Evolutionary conservation across 225 moss, liverwort and hornwort genomes (phyloP).

Genomic region (Marchantia polymorpha): DNA sequence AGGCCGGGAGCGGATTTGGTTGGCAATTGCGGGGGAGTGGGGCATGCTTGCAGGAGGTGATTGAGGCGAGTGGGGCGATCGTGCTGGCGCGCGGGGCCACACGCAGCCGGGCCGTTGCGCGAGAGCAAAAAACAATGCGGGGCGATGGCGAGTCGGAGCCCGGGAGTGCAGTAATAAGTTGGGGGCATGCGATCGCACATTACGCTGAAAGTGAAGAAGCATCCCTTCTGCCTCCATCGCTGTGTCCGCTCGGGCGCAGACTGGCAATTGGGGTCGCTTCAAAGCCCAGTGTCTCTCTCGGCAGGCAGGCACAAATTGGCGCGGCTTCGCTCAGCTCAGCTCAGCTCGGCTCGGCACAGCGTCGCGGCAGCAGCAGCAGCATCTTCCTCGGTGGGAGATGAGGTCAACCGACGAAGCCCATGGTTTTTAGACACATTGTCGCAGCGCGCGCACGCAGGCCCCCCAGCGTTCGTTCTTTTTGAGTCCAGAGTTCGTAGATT

Average conservation of each 20-base stretch:
- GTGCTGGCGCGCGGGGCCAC: conserved; percentile 22
- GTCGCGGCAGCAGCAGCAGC: neutral
- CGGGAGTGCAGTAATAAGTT: conserved; percentile 9
- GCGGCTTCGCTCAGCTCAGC: neutral
- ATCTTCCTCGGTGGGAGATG: conserved; percentile 5
- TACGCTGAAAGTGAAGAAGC: conserved; percentile 27
- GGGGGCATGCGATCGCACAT: conserved; percentile 1
- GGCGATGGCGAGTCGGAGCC: neutral
- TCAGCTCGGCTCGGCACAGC: neutral
- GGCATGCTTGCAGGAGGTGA: conserved; percentile 23
- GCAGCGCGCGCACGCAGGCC: neutral
- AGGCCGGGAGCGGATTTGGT: neutral
- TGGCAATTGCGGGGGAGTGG: conserved; percentile 14
- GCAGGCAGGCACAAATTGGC: conserved; percentile 18
- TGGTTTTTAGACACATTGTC: neutral
- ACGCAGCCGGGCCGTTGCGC: neutral
- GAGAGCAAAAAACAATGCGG: neutral
- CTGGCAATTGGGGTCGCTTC: conserved; percentile 22
- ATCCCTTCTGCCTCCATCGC: conserved; percentile 24
- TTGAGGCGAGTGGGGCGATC: conserved; percentile 27
- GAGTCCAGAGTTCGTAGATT: neutral
- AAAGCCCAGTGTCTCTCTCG: conserved; percentile 23
- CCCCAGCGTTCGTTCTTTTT: no score
- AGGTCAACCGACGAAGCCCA: conserved; percentile 1
- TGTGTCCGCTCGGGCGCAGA: conserved; percentile 11